These are phyloP conservation scores for Ogataea thermomethanolica DNA, from an alignment of 805 yeast genomes.

Conservation along the genomic window DNA sequence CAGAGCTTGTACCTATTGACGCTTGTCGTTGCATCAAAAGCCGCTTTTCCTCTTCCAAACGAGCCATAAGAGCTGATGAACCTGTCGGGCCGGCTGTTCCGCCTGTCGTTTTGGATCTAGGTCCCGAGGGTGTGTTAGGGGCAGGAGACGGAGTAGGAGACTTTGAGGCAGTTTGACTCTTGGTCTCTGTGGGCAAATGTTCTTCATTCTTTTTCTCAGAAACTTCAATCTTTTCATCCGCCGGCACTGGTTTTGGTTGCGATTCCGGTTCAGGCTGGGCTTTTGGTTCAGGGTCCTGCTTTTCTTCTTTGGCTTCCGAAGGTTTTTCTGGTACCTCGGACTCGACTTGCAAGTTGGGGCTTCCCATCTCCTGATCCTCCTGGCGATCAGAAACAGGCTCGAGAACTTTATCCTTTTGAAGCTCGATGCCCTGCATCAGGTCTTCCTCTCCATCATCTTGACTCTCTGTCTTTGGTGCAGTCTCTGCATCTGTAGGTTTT, in stretches of 20 bases:
- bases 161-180: background rate
- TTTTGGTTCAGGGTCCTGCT: background rate
- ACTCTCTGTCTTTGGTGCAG: conserved; percentile 1
- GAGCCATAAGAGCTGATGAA: conserved; percentile 10
- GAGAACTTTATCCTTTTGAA: too few species aligned
- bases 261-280: background rate
- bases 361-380: too few species aligned
- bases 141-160: background rate
- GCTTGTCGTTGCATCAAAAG: conserved; percentile 13
- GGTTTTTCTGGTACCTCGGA: background rate
- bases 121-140: background rate
- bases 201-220: background rate
- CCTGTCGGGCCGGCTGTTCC: background rate
- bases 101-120: background rate
- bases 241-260: too few species aligned
- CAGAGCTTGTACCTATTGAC: background rate
- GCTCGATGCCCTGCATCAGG: background rate
- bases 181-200: background rate
- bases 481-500: background rate
- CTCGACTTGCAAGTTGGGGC: too few species aligned
- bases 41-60: conserved; percentile 17
- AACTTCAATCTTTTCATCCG: background rate
- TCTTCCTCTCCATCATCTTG: conserved; percentile 3
- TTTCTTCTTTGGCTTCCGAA: background rate
- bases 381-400: too few species aligned